These are phyloP conservation scores for Cocos nucifera DNA, from an alignment of 176 grass and related monocot species.

Conservation along the genomic window DNA sequence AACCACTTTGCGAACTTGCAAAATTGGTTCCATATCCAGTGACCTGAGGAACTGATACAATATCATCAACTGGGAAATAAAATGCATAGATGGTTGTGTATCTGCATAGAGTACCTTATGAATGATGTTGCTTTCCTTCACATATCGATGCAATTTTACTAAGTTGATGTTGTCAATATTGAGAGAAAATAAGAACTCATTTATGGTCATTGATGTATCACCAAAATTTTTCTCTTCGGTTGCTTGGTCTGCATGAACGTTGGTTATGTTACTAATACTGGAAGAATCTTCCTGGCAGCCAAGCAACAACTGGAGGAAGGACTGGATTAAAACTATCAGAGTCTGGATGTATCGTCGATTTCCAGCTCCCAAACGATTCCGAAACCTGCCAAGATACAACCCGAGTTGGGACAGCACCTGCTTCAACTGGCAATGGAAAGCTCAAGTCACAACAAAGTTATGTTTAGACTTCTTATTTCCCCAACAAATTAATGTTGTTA, in stretches of 20 bases:
- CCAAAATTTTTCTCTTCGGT: not conserved
- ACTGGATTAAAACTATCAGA: slow-evolving; percentile 55
- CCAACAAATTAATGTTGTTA: not conserved
- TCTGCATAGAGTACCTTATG: slow-evolving; percentile 52
- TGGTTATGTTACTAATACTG: not conserved
- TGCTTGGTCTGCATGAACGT: slow-evolving; percentile 15
- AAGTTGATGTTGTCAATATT: slow-evolving; percentile 97
- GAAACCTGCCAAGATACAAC: slow-evolving; percentile 70
- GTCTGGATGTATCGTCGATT: slow-evolving; percentile 91
- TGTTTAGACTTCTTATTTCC: not conserved
- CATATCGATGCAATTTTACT: slow-evolving; percentile 74
- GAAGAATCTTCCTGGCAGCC: slow-evolving; percentile 25
- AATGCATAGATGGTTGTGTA: not conserved
- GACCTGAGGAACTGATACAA: slow-evolving; percentile 34
- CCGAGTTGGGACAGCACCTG: slow-evolving; percentile 54
- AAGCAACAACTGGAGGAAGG: slow-evolving; percentile 45
- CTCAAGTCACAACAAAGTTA: slow-evolving; percentile 17
- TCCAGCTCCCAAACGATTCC: slow-evolving; percentile 58
- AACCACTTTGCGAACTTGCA: slow-evolving; percentile 21
- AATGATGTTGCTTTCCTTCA: slow-evolving; percentile 93
- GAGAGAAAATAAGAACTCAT: slow-evolving; percentile 85
- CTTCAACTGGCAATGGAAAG: slow-evolving; percentile 54
- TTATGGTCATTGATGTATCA: slow-evolving; percentile 64
- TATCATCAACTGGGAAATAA: not conserved
- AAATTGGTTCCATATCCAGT: slow-evolving; percentile 70